Percentiles rank a stretch among this genome's conserved stretches.
Conservation (phyloP, 2,329 filamentous ascomycete genomes). For the Diaporthe sp. region DNA sequence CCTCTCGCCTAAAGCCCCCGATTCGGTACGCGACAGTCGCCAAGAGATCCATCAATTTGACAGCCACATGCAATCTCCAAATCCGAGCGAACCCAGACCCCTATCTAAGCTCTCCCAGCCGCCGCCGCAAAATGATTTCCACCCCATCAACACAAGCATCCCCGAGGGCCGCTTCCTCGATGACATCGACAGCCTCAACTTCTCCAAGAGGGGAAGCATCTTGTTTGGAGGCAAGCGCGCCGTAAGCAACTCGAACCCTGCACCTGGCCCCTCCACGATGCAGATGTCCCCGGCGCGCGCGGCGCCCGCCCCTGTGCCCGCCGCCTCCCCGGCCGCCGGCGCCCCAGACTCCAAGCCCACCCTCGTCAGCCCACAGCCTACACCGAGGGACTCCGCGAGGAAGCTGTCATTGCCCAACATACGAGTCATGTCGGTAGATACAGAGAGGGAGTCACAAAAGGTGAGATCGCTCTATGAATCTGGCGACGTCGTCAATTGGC, state of each 20-base stretch:
- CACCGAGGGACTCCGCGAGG: slow-evolving; percentile 36
- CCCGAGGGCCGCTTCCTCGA: slow-evolving; percentile 67
- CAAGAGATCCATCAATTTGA: slow-evolving; percentile 33
- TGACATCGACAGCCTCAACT: slow-evolving; percentile 66
- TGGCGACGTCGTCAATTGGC: slow-evolving; percentile 63
- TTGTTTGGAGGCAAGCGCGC: slow-evolving; percentile 64
- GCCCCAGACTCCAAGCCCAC: slow-evolving; percentile 36
- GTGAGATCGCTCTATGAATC: slow-evolving; percentile 74
- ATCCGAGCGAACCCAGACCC: slow-evolving; percentile 39
- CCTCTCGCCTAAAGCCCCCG: slow-evolving; percentile 26
- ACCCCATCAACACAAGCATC: slow-evolving; percentile 66
- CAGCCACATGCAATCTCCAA: slow-evolving; percentile 33
- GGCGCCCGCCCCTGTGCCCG: slow-evolving; percentile 27
- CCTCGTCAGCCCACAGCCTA: slow-evolving; percentile 32
- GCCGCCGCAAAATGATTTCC: slow-evolving; percentile 51
- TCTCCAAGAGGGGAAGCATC: slow-evolving; percentile 72
- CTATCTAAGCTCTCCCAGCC: slow-evolving; percentile 40
- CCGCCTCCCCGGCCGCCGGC: slow-evolving; percentile 33
- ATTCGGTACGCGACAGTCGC: slow-evolving; percentile 25
- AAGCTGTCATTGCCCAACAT: slow-evolving; percentile 55
- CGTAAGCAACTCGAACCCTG: slow-evolving; percentile 25
- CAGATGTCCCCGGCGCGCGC: slow-evolving; percentile 27
- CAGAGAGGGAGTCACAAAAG: slow-evolving; percentile 73
- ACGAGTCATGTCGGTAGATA: slow-evolving; percentile 63
- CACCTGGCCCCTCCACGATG: slow-evolving; percentile 10